Evolutionary conservation across 2,329 filamentous ascomycete species (phyloP), one percentile per base, ranked within the genome.

Genomic region (Penicillium sp.): DNA sequence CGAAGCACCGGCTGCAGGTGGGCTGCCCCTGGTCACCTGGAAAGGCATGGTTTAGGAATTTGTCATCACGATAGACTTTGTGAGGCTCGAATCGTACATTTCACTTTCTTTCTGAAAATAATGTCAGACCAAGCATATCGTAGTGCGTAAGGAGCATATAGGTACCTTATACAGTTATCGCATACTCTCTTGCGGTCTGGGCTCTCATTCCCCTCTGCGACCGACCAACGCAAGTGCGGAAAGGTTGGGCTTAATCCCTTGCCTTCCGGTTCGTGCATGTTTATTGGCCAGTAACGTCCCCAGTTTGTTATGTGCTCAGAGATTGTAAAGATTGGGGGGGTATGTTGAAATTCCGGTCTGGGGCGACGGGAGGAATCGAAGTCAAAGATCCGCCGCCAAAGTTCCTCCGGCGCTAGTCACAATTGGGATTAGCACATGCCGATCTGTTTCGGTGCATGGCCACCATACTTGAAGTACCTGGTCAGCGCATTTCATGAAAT

Each of bases 1-100:
- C 69, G 2, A 60, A 58, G 56, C 71, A 74, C n/a, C 70, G 70
- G 50, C 70, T 71, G 50, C 71, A 74, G 31, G 60, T 54, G 8
- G 70, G 71, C 25, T 66, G 64, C 44, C 60, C 58, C 53, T 63
- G 57, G 51, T 73, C 65, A 58, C 71, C 71, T 74, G 18, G 18
- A 40, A n/a, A 35, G 9, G 18, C n/a, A 22, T 40, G 12, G 37
- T 22, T 40, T 40, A 40, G 20, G 3, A 6, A 7, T 6, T 5
- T 20, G 15, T 3, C 37, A 22, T 22, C 7, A 14, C 8, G 3
- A 18, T 18, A 11, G 11, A 12, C 8, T 40, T 14, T 40, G 37
- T 22, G 9, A 14, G 37, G 18, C 18, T 12, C 6, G 9, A 7
- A 22, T 22, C 37, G 11, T 40, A 40, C 37, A 40, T 40, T 40